Base-by-base conservation (phyloP, 805 yeast species). In the Ogataea sp. region DNA sequence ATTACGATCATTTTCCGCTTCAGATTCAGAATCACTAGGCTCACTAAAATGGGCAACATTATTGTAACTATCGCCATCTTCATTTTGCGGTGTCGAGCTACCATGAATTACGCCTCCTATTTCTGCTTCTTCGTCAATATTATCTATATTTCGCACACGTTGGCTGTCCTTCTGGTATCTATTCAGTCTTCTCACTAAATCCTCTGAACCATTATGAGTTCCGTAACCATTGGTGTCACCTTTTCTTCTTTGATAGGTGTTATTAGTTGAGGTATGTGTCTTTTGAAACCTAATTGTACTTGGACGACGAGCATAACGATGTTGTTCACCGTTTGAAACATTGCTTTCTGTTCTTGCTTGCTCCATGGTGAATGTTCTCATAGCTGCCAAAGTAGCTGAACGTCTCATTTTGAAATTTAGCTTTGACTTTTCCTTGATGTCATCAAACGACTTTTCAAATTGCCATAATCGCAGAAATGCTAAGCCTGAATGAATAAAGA, bases 381-480 rank as follows among this genome's bases (percentile, higher is more conserved):
- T 46, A 1, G 81, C 80, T 18, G 83, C 78, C 38, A 81, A 53
- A 2, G 93, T 83, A 8, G 82, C 79, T 0, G 88, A 77, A 43
- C 96, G 69, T 51, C 98, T 75, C 83, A 88, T 78, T 53, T 77
- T 75, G 58, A 79, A 83, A 56, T 89, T 83, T 43, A 75, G 56
- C 52, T 83, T 84, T n/a, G 97, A 85, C 39, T 72, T 71, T 43
- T 70, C 75, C 44, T 81, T 81, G 56, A 93, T 89, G 48, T 81
- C 77, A 55, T 86, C 90, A 59, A 93, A 87, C 49, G 81, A 73
- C 47, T 86, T 74, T 56, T 88, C 95, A 60, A 85, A 93, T 86
- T 95, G 84, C 56, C 84, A 85, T 34, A 93, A 65, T 37, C 98
- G 71, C 9, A 89, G 65, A 45, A 86, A 76, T 8, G 87, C 79